These are phyloP conservation scores for Platanthera zijinensis DNA, from an alignment of 106 monocot genomes.

Conservation along the genomic window DNA sequence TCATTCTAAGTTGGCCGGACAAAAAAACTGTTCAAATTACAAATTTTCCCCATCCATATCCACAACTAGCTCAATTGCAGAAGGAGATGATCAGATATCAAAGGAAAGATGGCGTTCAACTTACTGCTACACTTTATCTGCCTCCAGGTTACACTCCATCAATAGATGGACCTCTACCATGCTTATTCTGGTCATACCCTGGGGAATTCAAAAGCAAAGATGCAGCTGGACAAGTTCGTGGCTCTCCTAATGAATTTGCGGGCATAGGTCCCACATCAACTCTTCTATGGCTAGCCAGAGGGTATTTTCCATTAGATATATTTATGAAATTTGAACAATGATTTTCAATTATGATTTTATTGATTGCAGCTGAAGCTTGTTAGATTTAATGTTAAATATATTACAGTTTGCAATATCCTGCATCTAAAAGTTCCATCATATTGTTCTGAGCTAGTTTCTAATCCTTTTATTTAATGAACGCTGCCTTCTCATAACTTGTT, in stretches of 20 bases:
- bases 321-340: not conserved
- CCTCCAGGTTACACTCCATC: conserved; percentile 76
- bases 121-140: conserved; percentile 92
- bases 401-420: not conserved
- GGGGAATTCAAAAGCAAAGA: conserved; percentile 99
- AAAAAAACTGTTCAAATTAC: conserved; percentile 75
- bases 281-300: conserved; percentile 93
- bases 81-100: conserved; percentile 96
- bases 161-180: conserved; percentile 85
- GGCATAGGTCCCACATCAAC: conserved; percentile 91
- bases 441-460: not conserved
- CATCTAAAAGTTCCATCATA: not conserved
- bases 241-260: conserved; percentile 96
- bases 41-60: conserved; percentile 96
- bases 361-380: not conserved
- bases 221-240: conserved; percentile 98
- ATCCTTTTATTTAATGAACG: not conserved
- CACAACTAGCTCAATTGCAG: conserved; percentile 74
- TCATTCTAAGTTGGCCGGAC: conserved; percentile 73
- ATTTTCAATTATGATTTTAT: conserved; percentile 4
- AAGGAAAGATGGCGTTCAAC: conserved; percentile 94
- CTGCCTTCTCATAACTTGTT: not conserved
- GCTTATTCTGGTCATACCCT: conserved; percentile 94
- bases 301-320: conserved; percentile 33
- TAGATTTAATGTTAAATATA: not conserved